Percentiles rank a stretch among this genome's conserved stretches.
Conservation (phyloP, 2,329 filamentous ascomycete genomes). For the Colletotrichum australisinense region DNA sequence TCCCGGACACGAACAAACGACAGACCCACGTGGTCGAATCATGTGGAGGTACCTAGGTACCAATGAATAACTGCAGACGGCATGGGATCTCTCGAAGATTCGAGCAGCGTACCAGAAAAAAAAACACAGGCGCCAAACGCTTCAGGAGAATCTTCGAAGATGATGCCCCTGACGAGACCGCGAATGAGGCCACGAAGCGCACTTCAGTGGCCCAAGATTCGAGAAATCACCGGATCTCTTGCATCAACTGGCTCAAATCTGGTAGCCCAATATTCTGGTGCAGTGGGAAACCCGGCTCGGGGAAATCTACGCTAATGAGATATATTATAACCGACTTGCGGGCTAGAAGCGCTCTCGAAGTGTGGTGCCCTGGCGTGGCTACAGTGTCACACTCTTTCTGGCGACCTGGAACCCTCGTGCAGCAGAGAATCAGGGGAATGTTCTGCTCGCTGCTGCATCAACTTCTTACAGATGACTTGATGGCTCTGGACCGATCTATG, state of each 20-base stretch:
- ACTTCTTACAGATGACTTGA: background rate
- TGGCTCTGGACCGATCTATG: background rate
- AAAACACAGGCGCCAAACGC: background rate
- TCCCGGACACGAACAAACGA: background rate
- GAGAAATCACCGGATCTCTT: background rate
- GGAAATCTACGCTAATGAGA: background rate
- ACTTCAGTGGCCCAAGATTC: background rate
- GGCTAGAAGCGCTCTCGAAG: background rate
- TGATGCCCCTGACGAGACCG: background rate
- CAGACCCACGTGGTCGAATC: background rate
- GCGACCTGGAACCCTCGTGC: background rate
- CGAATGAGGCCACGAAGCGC: too few relatives aligned
- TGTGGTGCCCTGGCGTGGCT: background rate
- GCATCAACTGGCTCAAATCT: background rate
- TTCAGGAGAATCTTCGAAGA: background rate
- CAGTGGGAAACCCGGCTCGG: background rate
- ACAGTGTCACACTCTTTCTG: background rate
- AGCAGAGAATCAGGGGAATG: conserved; percentile 3
- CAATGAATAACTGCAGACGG: background rate
- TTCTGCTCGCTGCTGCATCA: background rate
- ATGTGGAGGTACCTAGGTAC: background rate
- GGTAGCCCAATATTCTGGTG: background rate
- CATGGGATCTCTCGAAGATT: background rate
- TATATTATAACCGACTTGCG: background rate
- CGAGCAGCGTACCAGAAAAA: too few relatives aligned